A percentile compares a stretch with the other conserved stretches of the same genome.
These are phyloP conservation scores for Austroboletus eburneus DNA, from an alignment of 768 basidiomycete genomes.

Conservation along the genomic window DNA sequence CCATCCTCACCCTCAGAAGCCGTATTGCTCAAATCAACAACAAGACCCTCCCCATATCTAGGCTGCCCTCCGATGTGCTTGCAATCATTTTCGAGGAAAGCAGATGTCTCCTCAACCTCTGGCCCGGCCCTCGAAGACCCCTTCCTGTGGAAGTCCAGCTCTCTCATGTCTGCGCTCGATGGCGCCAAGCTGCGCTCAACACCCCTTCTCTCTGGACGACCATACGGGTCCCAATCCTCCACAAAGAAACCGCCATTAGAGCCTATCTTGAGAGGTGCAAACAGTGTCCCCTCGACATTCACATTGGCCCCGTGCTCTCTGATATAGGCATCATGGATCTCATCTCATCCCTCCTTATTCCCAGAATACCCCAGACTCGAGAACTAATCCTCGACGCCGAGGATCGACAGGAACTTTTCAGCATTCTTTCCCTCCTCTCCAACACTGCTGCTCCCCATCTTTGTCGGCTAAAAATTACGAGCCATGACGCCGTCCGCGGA, in stretches of 20 bases:
- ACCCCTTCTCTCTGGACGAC: conserved; percentile 35
- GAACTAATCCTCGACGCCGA: conserved; percentile 30
- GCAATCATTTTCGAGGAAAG: conserved; percentile 33
- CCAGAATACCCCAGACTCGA: conserved; percentile 30
- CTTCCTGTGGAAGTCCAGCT: conserved; percentile 33
- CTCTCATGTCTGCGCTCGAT: conserved; percentile 32
- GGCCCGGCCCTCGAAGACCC: conserved; percentile 26
- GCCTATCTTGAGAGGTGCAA: conserved; percentile 31
- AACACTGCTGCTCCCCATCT: conserved; percentile 24
- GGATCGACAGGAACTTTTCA: conserved; percentile 28
- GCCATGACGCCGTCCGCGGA: conserved; percentile 19
- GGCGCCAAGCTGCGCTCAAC: conserved; percentile 34
- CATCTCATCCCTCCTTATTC: conserved; percentile 24
- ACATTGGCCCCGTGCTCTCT: conserved; percentile 27
- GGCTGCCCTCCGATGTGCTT: conserved; percentile 30
- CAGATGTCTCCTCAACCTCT: conserved; percentile 24
- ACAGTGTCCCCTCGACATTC: conserved; percentile 30
- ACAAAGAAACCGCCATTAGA: conserved; percentile 24
- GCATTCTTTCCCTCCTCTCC: conserved; percentile 20
- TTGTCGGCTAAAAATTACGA: conserved; percentile 28
- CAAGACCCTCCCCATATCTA: conserved; percentile 27
- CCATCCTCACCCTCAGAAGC: conserved; percentile 29
- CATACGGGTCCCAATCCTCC: conserved; percentile 31
- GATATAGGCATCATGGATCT: conserved; percentile 23
- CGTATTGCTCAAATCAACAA: conserved; percentile 32